Evolutionary conservation across 2,329 filamentous ascomycete genomes (phyloP), one percentile per base, ranked within the genome.

Genomic region (Fusarium sp.): DNA sequence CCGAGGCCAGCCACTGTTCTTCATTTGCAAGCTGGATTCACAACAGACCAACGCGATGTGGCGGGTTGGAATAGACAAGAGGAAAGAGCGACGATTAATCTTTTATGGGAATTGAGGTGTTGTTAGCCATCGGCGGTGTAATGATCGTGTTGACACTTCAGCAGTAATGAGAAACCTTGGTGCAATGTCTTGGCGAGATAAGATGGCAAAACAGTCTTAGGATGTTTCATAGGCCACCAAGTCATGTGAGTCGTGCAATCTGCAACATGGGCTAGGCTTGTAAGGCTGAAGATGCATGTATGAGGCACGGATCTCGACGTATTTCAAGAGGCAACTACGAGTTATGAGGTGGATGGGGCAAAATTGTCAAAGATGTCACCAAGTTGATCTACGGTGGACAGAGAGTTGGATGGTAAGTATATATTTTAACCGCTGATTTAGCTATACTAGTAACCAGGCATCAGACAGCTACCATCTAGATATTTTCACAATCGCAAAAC

Each of bases 401-500:
- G 1, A 11, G 4, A 3, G 45, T 24, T 3, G 2, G 29, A 57
- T 48, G 58, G 48, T 44, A 41, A 47, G 27, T 54, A 48, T 64
- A 29, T 63, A 48, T 48, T 32, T 46, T 30, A 22, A 16, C 59
- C 12, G 46, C 37, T 22, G n/a, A 25, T 11, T 18, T 6, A 30
- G 48, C 29, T 44, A 41, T n/a, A 37, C 13, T 25, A 63, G n/a
- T 20, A 52, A 16, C 49, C n/a, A 32, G 41, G 34, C 5, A 30
- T 44, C n/a, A 37, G 41, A 30, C 32, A 63, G 49, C 60, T 48
- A 44, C 29, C 58, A 63, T 37, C 29, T 11, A 14, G 11, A 44
- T 12, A 56, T 30, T 47, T 63, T 37, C 55, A 48, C 29, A 57
- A 57, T 25, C 34, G n/a, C 53, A 49, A 63, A 48, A 57, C 58